Evolutionary conservation across 805 yeast species (phyloP).

Genomic region (Metschnikowia colocasiae): DNA sequence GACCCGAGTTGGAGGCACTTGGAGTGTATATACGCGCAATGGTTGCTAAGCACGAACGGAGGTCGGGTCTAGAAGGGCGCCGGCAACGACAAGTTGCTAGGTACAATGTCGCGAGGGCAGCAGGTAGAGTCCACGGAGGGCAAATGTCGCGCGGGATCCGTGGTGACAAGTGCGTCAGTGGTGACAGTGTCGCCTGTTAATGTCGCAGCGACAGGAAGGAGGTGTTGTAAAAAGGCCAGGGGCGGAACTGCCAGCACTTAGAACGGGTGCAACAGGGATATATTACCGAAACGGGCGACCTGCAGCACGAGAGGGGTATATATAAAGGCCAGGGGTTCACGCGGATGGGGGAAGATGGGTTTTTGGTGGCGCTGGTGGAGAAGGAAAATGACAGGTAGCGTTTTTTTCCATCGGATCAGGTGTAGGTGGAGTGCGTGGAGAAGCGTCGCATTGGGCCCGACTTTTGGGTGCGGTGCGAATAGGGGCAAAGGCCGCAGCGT

Average conservation of each 20-base stretch:
- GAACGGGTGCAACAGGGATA: not conserved
- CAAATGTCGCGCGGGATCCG: not conserved
- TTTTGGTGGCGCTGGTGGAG: constrained; percentile 1
- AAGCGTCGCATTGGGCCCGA: constrained; percentile 2
- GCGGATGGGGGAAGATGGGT: not conserved
- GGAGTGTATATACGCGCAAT: not conserved
- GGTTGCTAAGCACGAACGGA: not conserved
- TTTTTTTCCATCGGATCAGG: constrained; percentile 1
- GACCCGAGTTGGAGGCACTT: not conserved
- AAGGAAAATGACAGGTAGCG: constrained; percentile 7
- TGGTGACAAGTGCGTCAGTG: too few relatives aligned
- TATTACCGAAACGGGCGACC: not conserved
- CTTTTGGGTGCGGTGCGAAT: constrained; percentile 5
- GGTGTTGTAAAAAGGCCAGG: not conserved
- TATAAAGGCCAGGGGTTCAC: constrained; percentile 2
- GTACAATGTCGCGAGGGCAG: too few relatives aligned
- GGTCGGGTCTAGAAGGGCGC: not conserved
- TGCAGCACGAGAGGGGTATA: not conserved
- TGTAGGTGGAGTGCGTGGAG: constrained; percentile 5
- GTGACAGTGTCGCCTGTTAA: not conserved
- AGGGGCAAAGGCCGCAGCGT: constrained; percentile 1
- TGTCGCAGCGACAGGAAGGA: constrained; percentile 3
- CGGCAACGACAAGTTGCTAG: not conserved
- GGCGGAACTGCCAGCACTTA: not conserved
- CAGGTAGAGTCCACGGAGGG: not conserved